phyloP scores from a whole-genome alignment of 2,329 filamentous ascomycete genomes.

The Trichophyton schoenleinii region DNA sequence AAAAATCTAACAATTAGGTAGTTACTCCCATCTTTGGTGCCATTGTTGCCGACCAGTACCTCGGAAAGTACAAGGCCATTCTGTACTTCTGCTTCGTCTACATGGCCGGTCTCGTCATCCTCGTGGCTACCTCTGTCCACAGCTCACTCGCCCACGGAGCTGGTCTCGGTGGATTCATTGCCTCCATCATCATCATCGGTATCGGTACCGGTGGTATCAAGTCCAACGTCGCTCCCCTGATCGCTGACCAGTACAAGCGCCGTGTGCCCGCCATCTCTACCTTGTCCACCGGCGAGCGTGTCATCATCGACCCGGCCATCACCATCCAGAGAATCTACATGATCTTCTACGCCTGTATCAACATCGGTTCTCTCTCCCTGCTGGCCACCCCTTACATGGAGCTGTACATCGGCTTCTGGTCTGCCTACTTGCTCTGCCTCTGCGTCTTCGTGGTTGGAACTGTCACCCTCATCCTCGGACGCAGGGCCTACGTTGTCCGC shows the following conservation, averaged over 20 bases:
- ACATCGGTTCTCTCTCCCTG: conserved; percentile 56
- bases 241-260: conserved; percentile 53
- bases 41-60: conserved; percentile 47
- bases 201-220: conserved; percentile 57
- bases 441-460: conserved; percentile 52
- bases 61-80: conserved; percentile 51
- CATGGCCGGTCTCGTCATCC: conserved; percentile 43
- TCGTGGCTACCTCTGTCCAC: conserved; percentile 45
- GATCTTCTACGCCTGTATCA: conserved; percentile 65
- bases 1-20: conserved; percentile 8
- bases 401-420: conserved; percentile 53
- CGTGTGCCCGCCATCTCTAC: conserved; percentile 41
- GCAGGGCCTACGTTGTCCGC: conserved; percentile 35
- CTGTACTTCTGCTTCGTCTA: conserved; percentile 46
- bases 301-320: conserved; percentile 54
- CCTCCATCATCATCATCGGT: conserved; percentile 50
- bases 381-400: conserved; percentile 59
- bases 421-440: conserved; percentile 50
- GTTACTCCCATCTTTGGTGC: conserved; percentile 48
- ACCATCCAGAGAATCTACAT: conserved; percentile 59
- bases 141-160: conserved; percentile 37
- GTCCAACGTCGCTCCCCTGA: conserved; percentile 48
- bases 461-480: conserved; percentile 38
- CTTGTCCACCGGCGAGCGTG: conserved; percentile 37
- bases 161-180: conserved; percentile 44